These are phyloP conservation scores for Daldinia eschscholtzii DNA, from an alignment of 2,329 filamentous ascomycete genomes.

Conservation along the genomic window DNA sequence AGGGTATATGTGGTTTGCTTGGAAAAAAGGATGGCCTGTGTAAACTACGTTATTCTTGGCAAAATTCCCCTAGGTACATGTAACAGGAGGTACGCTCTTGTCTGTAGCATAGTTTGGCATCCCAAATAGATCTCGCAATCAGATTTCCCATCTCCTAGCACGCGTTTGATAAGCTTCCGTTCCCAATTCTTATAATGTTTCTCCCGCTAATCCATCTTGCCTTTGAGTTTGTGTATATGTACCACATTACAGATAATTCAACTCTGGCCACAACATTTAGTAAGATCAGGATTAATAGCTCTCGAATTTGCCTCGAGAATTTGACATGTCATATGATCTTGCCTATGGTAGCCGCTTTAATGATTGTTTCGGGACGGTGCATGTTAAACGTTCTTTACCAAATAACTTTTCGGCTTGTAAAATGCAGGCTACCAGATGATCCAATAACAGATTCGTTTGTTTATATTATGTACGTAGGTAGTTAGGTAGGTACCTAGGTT, in stretches of 20 bases:
- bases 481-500: too few relatives aligned
- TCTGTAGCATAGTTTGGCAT: background rate
- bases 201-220: background rate
- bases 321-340: background rate
- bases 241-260: background rate
- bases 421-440: too few relatives aligned
- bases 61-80: background rate
- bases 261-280: background rate
- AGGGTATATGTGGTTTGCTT: conserved; percentile 3
- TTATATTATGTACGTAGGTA: too few relatives aligned
- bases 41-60: background rate
- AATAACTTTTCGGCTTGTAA: background rate
- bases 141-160: background rate
- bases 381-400: background rate
- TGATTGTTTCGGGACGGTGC: background rate
- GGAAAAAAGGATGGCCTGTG: background rate
- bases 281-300: background rate
- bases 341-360: background rate
- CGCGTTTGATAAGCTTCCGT: background rate
- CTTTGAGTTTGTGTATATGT: background rate
- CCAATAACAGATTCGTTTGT: too few relatives aligned
- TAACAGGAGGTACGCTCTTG: background rate
- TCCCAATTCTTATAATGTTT: background rate
- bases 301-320: background rate
- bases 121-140: background rate